These are phyloP conservation scores for Primulina tabacum DNA, from an alignment of 257 asterid species.

Conservation along the genomic window DNA sequence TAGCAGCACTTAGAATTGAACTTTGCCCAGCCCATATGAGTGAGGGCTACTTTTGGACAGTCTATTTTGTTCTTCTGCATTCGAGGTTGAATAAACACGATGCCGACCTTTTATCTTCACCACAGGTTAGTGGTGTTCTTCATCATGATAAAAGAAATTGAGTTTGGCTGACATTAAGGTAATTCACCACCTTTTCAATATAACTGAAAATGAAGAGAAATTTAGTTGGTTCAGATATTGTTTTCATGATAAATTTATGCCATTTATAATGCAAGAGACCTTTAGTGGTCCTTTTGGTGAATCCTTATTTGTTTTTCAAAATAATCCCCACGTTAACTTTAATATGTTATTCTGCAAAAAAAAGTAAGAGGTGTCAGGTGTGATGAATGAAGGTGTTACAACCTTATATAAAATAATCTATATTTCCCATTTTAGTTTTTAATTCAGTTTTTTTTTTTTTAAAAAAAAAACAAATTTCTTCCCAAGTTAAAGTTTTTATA, in stretches of 20 bases:
- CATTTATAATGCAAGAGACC: neutral
- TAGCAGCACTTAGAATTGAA: conserved; percentile 92
- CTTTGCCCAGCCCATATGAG: conserved; percentile 94
- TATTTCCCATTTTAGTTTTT: too few species aligned
- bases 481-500: too few species aligned
- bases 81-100: conserved; percentile 80
- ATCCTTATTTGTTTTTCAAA: neutral
- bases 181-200: neutral
- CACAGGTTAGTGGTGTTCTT: conserved; percentile 56
- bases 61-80: conserved; percentile 87
- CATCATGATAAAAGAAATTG: neutral
- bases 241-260: neutral
- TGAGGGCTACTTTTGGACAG: conserved; percentile 96
- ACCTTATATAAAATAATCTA: neutral
- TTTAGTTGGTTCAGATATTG: neutral
- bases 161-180: neutral
- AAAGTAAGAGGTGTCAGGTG: neutral
- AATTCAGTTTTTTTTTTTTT: too few species aligned
- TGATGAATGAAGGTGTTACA: neutral
- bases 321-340: neutral
- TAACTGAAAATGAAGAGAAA: neutral
- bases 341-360: neutral
- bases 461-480: too few species aligned
- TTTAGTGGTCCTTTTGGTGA: neutral
- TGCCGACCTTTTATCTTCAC: conserved; percentile 66